These are phyloP conservation scores for Bryoglossum gracile DNA, from an alignment of 495 filamentous ascomycete species.

Conservation along the genomic window DNA sequence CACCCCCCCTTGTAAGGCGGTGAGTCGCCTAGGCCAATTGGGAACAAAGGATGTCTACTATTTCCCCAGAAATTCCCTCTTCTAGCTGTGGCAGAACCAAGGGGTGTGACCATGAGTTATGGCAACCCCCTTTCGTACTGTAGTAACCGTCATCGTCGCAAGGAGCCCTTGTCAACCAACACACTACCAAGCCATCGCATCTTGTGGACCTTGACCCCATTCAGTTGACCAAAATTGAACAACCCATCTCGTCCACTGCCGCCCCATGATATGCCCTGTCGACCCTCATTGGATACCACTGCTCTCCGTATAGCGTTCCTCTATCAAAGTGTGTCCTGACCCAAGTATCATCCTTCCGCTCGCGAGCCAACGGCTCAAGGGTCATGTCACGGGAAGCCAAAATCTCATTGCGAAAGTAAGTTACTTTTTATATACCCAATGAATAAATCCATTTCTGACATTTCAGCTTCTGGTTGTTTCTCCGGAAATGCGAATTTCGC, in stretches of 20 bases:
- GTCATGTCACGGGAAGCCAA: too few species aligned
- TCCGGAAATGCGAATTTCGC: too few species aligned
- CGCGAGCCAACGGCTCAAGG: too few species aligned
- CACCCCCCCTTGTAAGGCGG: not conserved
- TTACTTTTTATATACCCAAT: too few species aligned
- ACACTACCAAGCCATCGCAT: conserved; percentile 1
- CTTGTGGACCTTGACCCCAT: conserved; percentile 5
- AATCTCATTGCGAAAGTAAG: too few species aligned
- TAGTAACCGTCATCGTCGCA: not conserved
- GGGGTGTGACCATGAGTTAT: not conserved
- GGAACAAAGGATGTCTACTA: not conserved
- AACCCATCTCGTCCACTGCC: not conserved
- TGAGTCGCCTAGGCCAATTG: not conserved
- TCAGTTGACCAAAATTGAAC: conserved; percentile 1
- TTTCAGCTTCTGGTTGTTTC: too few species aligned
- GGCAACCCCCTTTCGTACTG: too few species aligned
- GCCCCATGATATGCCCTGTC: conserved; percentile 1
- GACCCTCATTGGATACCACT: conserved; percentile 5
- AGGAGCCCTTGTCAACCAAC: conserved; percentile 1
- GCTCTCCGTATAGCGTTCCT: conserved; percentile 5
- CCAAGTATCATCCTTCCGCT: conserved; percentile 3
- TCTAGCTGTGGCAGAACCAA: not conserved
- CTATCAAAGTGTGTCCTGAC: conserved; percentile 6
- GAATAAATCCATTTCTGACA: too few species aligned
- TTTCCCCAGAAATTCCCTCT: not conserved